phyloP scores from a whole-genome alignment of 169 alveolate genomes.

The Eimeria acervulina region DNA sequence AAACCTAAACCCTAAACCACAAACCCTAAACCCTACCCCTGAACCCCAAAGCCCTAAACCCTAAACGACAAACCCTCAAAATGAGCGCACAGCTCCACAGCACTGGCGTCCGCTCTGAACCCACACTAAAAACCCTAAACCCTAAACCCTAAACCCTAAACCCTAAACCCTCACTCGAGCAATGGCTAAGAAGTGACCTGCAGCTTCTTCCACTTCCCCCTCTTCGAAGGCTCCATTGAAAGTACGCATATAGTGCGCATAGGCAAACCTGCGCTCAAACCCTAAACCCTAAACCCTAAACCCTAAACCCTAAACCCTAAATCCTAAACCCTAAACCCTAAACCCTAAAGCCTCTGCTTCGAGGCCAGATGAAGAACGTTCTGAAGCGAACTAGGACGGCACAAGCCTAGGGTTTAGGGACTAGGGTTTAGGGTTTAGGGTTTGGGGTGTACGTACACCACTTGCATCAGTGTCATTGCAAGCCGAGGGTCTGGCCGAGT shows the following conservation, averaged over 20 bases:
- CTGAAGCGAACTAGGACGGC: not conserved
- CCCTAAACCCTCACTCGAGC: conserved; percentile 53
- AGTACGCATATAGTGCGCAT: conserved; percentile 71
- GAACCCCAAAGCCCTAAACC: conserved; percentile 24
- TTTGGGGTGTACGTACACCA: conserved; percentile 5
- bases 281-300: conserved; percentile 52
- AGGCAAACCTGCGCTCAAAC: conserved; percentile 59
- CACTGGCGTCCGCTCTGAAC: not conserved
- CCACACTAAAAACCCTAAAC: not conserved
- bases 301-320: not conserved
- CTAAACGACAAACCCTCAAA: not conserved
- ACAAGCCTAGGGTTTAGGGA: not conserved
- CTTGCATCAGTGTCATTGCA: conserved; percentile 11
- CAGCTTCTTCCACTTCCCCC: conserved; percentile 45
- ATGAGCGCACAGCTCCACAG: not conserved
- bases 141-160: conserved; percentile 37
- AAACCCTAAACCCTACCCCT: not conserved
- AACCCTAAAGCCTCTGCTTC: too few species aligned
- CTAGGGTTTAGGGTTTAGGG: not conserved
- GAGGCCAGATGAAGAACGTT: too few species aligned
- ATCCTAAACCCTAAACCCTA: not conserved
- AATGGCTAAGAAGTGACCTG: conserved; percentile 56
- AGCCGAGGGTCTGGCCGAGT: conserved; percentile 44
- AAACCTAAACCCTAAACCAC: too few species aligned
- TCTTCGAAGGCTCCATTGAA: conserved; percentile 62